Conservation (phyloP, 768 basidiomycete species). For the Boletus subparvulus region DNA sequence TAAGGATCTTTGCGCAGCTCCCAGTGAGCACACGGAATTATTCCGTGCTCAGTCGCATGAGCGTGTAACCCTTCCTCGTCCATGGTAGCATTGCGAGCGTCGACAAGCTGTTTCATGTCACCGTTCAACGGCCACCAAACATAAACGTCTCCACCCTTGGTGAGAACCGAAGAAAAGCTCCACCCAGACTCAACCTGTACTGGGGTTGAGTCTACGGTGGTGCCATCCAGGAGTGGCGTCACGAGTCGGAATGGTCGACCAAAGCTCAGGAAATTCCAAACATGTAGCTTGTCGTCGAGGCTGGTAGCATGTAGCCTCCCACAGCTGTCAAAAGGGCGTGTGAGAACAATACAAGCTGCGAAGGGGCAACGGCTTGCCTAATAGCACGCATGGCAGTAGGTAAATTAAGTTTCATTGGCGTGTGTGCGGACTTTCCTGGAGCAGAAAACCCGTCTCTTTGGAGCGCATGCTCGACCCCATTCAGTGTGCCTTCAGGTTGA, state of each 20-base stretch:
- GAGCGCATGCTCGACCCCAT: slow-evolving; percentile 44
- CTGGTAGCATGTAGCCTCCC: slow-evolving; percentile 72
- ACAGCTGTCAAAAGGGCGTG: slow-evolving; percentile 48
- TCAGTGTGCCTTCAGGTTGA: slow-evolving; percentile 52
- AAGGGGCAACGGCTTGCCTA: slow-evolving; percentile 44
- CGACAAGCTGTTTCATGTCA: slow-evolving; percentile 38
- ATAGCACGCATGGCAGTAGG: slow-evolving; percentile 60
- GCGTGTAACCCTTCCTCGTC: slow-evolving; percentile 39
- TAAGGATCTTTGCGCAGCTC: slow-evolving; percentile 53
- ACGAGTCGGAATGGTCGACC: slow-evolving; percentile 70
- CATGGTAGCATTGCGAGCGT: slow-evolving; percentile 44
- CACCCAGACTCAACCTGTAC: slow-evolving; percentile 79
- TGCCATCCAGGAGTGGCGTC: slow-evolving; percentile 38
- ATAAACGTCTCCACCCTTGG: slow-evolving; percentile 66
- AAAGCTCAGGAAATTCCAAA: slow-evolving; percentile 80
- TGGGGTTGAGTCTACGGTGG: slow-evolving; percentile 48
- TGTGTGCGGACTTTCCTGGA: slow-evolving; percentile 46
- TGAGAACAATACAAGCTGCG: slow-evolving; percentile 8
- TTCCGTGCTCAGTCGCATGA: slow-evolving; percentile 34
- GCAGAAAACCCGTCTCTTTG: slow-evolving; percentile 57
- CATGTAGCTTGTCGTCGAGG: slow-evolving; percentile 53
- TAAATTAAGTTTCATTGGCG: slow-evolving; percentile 58
- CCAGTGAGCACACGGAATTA: slow-evolving; percentile 65
- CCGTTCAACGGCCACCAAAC: slow-evolving; percentile 72
- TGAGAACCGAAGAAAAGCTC: slow-evolving; percentile 74